Percentiles rank a stretch among this genome's conserved stretches.
These are phyloP conservation scores for Austroboletus niveus DNA, from an alignment of 1,284 basidiomycete species.

Conservation along the genomic window DNA sequence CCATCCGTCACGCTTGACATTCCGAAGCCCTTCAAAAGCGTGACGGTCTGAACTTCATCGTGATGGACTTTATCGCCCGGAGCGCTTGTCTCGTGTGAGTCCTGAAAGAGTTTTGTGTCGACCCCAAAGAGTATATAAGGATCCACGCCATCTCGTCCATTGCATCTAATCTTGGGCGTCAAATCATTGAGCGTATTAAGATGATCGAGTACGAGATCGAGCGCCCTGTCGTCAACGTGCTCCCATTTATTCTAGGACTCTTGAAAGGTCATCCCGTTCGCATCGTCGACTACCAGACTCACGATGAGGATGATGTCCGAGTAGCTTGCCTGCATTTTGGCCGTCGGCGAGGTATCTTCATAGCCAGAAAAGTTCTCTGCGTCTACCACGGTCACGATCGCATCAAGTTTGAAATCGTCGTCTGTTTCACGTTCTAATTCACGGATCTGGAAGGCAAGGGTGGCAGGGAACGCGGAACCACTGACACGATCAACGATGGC, in stretches of 20 bases:
- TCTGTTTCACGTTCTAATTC: constrained; percentile 78
- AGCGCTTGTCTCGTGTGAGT: constrained; percentile 13
- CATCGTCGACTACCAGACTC: constrained; percentile 28
- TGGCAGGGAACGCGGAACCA: constrained; percentile 88
- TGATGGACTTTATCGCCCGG: constrained; percentile 42
- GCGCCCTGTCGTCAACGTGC: constrained; percentile 68
- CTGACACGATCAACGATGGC: constrained; percentile 35
- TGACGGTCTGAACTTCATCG: constrained; percentile 81
- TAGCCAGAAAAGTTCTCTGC: constrained; percentile 89
- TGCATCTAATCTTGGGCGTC: constrained; percentile 79
- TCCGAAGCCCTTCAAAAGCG: constrained; percentile 48
- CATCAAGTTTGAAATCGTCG: constrained; percentile 78
- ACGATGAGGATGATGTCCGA: constrained; percentile 86
- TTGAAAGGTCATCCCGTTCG: constrained; percentile 6
- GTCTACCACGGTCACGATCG: constrained; percentile 86
- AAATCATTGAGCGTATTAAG: constrained; percentile 86
- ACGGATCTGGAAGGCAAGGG: constrained; percentile 87
- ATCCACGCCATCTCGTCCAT: constrained; percentile 63
- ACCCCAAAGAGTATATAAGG: constrained; percentile 81
- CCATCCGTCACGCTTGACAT: constrained; percentile 8
- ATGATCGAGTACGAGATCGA: constrained; percentile 82
- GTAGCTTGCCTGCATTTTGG: constrained; percentile 91
- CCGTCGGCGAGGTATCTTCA: constrained; percentile 85
- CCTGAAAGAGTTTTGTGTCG: constrained; percentile 72
- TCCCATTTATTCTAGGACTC: constrained; percentile 80